Base-by-base conservation (phyloP, 2,329 filamentous ascomycete genomes). In the Fusarium chuoi region DNA sequence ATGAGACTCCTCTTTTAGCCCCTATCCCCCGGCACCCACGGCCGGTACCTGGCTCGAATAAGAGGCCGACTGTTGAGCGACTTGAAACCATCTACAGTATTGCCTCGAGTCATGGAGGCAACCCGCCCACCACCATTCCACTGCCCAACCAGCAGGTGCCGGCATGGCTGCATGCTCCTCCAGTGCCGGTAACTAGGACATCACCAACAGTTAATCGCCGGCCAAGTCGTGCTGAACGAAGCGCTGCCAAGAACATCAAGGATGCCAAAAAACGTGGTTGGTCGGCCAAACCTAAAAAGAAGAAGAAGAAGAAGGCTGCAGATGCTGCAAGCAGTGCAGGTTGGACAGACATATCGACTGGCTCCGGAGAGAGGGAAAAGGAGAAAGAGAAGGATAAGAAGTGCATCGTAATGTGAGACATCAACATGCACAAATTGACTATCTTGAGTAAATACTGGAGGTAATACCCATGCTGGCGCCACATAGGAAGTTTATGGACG, bases 241-340 rank as follows among this genome's bases (percentile, higher is more conserved):
- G 89, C 64, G 89, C 89, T 11, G 86, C 89, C 15, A 90, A 88
- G 81, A 92, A 91, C 73, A 88, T 91, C 35, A 85, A 87, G 24
- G 89, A 91, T 69, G 89, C 89, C 4, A 89, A 87, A 81, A 86
- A 85, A 75, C 85, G 84, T 38, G 89, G 89, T 2, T 91, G 89
- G 89, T 84, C 80, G 42, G 81, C 83, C 65, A 82, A 83, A 73
- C 72, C 73, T 63, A 83, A 79, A 69, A 86, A 83, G 74, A 82
- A 82, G 56, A 84, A 82, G 56, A 84, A 81, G 69, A 83, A 81
- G 75, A 82, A 82, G 62, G 85, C 61, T 73, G 77, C 46, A 49
- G 86, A 88, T 65, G 81, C 78, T 14, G 82, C 79, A 42, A 87
- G 85, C 75, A 84, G 81, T 70, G 82, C 83, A 14, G 87, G 83